Evolutionary conservation across 441 rosid genomes (phyloP).

Genomic region (Pelargonium cotyledonis): DNA sequence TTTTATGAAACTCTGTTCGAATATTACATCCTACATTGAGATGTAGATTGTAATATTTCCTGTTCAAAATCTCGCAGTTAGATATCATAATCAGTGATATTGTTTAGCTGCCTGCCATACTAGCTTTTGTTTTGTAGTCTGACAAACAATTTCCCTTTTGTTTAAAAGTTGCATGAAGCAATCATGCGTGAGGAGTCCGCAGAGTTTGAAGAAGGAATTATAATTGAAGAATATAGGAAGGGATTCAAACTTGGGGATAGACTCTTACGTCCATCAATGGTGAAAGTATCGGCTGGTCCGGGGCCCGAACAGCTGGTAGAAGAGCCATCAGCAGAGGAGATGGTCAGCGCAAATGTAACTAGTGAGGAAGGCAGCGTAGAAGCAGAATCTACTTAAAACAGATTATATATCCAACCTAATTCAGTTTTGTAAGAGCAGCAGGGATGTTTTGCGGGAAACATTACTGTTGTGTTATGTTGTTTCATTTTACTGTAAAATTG

Average conservation of each 20-base stretch:
- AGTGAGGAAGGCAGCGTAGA: constrained; percentile 24
- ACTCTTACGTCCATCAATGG: constrained; percentile 91
- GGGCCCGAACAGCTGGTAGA: constrained; percentile 55
- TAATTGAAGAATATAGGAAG: constrained; percentile 72
- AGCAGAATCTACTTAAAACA: constrained; percentile 32
- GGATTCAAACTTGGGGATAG: constrained; percentile 83
- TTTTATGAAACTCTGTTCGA: not conserved
- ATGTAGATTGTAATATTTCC: not conserved
- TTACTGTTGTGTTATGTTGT: not conserved
- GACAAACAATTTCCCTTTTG: constrained; percentile 8
- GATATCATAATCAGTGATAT: too few species aligned
- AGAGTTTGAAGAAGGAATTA: constrained; percentile 67
- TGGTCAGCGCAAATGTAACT: constrained; percentile 27
- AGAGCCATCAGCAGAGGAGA: constrained; percentile 6
- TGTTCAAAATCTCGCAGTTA: not conserved
- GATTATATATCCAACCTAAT: not conserved
- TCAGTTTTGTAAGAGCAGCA: constrained; percentile 8
- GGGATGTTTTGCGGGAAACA: constrained; percentile 9
- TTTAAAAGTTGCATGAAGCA: constrained; percentile 77
- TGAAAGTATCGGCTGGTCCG: constrained; percentile 96
- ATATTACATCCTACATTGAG: not conserved
- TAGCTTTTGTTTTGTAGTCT: constrained; percentile 15
- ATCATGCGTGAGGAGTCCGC: constrained; percentile 81
- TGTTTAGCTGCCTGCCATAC: not conserved
- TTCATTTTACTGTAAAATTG: constrained; percentile 12